A percentile compares a stretch with the other conserved stretches of the same genome.
Conservation (phyloP, 2,329 filamentous ascomycete genomes). For the Colletotrichum caudatum region DNA sequence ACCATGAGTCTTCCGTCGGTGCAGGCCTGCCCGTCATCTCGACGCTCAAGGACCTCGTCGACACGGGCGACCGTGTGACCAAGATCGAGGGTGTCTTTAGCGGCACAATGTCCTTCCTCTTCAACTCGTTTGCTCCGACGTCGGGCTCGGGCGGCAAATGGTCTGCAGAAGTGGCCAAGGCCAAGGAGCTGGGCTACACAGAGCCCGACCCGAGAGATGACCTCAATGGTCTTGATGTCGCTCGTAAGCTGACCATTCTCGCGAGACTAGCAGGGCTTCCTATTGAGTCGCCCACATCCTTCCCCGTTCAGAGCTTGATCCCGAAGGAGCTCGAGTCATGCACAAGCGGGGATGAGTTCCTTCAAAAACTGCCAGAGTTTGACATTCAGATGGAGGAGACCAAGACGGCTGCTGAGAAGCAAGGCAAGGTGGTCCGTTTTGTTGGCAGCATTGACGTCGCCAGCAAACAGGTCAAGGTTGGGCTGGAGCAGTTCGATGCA, state of each 20-base stretch:
- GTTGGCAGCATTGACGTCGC: slow-evolving; percentile 92
- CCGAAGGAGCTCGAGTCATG: slow-evolving; percentile 85
- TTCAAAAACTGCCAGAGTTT: slow-evolving; percentile 82
- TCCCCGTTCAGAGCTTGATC: slow-evolving; percentile 94
- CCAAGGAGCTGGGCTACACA: slow-evolving; percentile 92
- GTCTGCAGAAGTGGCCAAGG: slow-evolving; percentile 91
- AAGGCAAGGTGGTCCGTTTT: slow-evolving; percentile 93
- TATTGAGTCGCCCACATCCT: slow-evolving; percentile 85
- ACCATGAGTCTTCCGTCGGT: slow-evolving; percentile 95
- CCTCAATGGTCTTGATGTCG: slow-evolving; percentile 88
- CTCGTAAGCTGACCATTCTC: slow-evolving; percentile 95
- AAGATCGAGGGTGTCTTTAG: slow-evolving; percentile 98
- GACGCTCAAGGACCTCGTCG: slow-evolving; percentile 92
- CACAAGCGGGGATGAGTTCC: slow-evolving; percentile 85
- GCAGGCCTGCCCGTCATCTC: slow-evolving; percentile 94
- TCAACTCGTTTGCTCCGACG: slow-evolving; percentile 94
- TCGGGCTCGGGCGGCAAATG: slow-evolving; percentile 82
- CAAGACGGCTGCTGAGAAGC: slow-evolving; percentile 85
- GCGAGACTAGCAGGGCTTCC: slow-evolving; percentile 86
- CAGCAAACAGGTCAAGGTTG: slow-evolving; percentile 88
- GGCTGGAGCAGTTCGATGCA: slow-evolving; percentile 87
- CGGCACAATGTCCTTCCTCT: slow-evolving; percentile 97
- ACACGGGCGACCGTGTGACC: slow-evolving; percentile 90
- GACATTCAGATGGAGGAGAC: slow-evolving; percentile 91
- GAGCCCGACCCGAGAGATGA: slow-evolving; percentile 90